These are phyloP conservation scores for Chlamydomonas applanata DNA, from an alignment of 139 green algal species.

Conservation along the genomic window DNA sequence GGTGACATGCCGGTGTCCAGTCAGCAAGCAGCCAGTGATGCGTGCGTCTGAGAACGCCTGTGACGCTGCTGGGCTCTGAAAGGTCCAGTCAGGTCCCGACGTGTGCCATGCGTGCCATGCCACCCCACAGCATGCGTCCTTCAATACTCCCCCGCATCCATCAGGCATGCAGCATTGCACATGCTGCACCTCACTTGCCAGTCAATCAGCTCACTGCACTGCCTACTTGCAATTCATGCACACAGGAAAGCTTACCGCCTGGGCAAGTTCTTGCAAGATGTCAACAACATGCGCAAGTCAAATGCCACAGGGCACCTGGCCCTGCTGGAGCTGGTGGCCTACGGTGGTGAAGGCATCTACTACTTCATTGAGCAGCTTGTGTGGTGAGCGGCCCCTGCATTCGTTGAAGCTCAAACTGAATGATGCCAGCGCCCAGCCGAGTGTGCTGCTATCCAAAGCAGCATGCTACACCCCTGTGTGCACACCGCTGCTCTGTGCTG, in stretches of 20 bases:
- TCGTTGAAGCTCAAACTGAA: no score
- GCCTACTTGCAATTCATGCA: slow-evolving; percentile 2
- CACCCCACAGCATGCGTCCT: no score
- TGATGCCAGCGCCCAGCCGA: no score
- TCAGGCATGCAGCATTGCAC: no score
- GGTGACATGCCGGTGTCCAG: not conserved
- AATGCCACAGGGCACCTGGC: slow-evolving; percentile 19
- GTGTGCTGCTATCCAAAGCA: no score
- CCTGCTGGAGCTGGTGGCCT: slow-evolving; percentile 63
- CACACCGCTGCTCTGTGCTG: not conserved
- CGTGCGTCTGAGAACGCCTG: no score
- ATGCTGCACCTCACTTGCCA: not conserved
- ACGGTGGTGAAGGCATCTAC: slow-evolving; percentile 72
- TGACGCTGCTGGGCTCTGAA: no score
- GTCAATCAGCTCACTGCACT: not conserved
- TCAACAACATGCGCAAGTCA: slow-evolving; percentile 66
- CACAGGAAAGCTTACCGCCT: slow-evolving; percentile 75
- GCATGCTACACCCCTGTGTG: no score
- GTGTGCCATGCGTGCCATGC: no score
- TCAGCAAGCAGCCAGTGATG: not conserved
- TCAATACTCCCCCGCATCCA: no score
- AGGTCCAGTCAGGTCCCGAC: no score
- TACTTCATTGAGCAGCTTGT: slow-evolving; percentile 84
- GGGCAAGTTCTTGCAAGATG: slow-evolving; percentile 79
- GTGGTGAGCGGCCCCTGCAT: slow-evolving; percentile 55